Base-by-base conservation (phyloP, 345 rosid genomes). In the Durio zibethinus region DNA sequence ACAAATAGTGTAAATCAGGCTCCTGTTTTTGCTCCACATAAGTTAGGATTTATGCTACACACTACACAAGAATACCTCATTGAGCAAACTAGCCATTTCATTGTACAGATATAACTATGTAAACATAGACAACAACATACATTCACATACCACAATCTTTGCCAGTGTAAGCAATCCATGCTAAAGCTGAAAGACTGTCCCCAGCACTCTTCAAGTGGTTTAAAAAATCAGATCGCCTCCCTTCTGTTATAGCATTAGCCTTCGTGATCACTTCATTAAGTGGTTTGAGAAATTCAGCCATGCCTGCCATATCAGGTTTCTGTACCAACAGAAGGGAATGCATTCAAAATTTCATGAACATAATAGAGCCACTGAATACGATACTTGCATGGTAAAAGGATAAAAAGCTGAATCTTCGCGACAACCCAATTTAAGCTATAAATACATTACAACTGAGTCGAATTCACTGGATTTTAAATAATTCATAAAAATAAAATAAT, bases 161-260 rank as follows among this genome's bases (percentile, higher is more conserved):
- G 36, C 97, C 98, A 1, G 93, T 86, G 82, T 82, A 94, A 52
- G 99, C 97, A 89, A 97, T 88, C 98, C 97, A 94, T 3, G 90
- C 97, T 84, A 97, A 91, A 66, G 99, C 98, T 15, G 92, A 47
- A 5, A 94, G 85, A 88, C 98, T 91, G 72, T 92, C 98, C 8
- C 85, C 87, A 40, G 92, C 95, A 80, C 91, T 69, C 82, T 94
- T 97, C 76, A 90, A 84, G 85, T 97, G 99, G 83, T 97, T 97
- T 81, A 94, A 90, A 83, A 85, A 92, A 85, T 90, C 98, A 18
- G 93, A 89, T 64, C 95, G 86, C 85, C 80, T 91, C 42, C 94
- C 98, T 80, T 90, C 97, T 25, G 97, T 88, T 89, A 94, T 79
- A 47, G 87, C 82, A 84, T 82, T 87, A 78, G 93, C 99, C 83